phyloP scores from a whole-genome alignment of 306 rosid species.

The Malus orientalis region DNA sequence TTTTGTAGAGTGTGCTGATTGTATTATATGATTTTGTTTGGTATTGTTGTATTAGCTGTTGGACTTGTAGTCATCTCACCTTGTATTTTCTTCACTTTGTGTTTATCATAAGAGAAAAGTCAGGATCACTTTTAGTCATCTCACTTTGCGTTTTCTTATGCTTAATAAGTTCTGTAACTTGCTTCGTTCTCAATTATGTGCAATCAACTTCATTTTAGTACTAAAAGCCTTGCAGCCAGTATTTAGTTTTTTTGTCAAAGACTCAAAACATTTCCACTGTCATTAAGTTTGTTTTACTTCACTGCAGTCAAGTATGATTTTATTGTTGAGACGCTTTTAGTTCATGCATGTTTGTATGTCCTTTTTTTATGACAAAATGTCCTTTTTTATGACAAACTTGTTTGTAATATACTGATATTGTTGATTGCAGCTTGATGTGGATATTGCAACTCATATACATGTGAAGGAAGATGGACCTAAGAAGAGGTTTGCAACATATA shows the following conservation, averaged over 20 bases:
- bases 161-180: neutral
- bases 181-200: neutral
- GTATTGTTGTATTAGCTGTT: no score
- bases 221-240: neutral
- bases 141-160: no score
- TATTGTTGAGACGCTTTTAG: neutral
- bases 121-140: no score
- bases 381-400: neutral
- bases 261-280: neutral
- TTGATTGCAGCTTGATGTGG: conserved; percentile 55
- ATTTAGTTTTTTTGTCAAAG: neutral
- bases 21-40: no score
- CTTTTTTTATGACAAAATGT: neutral
- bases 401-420: conserved; percentile 1
- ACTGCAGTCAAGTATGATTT: neutral
- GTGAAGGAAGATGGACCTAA: conserved; percentile 86
- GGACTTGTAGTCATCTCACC: no score
- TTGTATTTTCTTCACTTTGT: no score
- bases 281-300: neutral
- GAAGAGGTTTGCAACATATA: conserved; percentile 63
- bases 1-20: no score
- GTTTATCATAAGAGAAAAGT: no score
- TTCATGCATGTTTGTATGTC: neutral
- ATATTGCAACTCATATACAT: conserved; percentile 68
- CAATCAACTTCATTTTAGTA: neutral